These are phyloP conservation scores for Trichoderma brevicompactum DNA, from an alignment of 2,329 filamentous ascomycete species.

Conservation along the genomic window DNA sequence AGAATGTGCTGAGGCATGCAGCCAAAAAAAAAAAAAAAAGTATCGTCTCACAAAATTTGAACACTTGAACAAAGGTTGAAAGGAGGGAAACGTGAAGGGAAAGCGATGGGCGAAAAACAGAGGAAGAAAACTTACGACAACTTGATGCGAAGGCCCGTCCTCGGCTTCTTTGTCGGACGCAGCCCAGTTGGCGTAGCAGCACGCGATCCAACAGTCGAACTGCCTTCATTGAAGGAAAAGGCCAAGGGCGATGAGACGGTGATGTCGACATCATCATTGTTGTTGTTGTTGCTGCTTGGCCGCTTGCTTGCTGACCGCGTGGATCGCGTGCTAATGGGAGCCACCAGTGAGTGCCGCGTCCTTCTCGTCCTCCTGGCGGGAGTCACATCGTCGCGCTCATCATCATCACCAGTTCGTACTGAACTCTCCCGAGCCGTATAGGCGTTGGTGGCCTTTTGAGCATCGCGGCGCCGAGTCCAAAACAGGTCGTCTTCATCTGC, in stretches of 20 bases:
- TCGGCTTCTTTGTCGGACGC: constrained; percentile 62
- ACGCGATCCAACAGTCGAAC: constrained; percentile 58
- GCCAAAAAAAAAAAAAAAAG: background rate
- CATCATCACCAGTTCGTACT: constrained; percentile 40
- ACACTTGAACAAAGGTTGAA: background rate
- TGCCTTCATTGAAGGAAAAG: constrained; percentile 53
- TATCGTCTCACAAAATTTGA: background rate
- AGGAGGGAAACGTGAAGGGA: background rate
- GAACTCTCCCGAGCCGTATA: constrained; percentile 46
- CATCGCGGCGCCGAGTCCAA: constrained; percentile 45
- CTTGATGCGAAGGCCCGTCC: constrained; percentile 67
- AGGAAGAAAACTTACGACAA: constrained; percentile 61
- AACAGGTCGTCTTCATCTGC: constrained; percentile 41
- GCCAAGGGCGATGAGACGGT: constrained; percentile 55
- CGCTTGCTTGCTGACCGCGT: constrained; percentile 59
- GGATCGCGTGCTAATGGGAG: constrained; percentile 46
- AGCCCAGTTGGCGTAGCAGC: constrained; percentile 62
- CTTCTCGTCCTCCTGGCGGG: constrained; percentile 42
- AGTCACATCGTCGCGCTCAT: constrained; percentile 39
- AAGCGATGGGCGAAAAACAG: background rate
- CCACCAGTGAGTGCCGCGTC: constrained; percentile 44
- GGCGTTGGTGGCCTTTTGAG: constrained; percentile 47
- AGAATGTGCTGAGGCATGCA: background rate
- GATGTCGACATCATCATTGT: constrained; percentile 58
- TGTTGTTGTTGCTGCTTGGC: constrained; percentile 40